Evolutionary conservation across 805 yeast genomes (phyloP).

Genomic region (Jamesozyma spencerorum): DNA sequence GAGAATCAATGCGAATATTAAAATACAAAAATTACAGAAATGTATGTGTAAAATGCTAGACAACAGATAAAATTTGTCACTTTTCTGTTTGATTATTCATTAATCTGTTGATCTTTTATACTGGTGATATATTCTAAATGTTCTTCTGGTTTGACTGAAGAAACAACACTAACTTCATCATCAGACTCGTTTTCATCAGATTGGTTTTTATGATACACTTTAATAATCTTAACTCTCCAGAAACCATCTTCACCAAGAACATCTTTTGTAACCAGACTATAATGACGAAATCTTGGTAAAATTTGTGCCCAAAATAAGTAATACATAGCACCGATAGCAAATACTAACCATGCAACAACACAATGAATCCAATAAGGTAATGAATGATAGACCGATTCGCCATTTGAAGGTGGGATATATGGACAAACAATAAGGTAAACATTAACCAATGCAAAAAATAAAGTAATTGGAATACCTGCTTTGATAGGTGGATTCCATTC

Average conservation of each 20-base stretch:
- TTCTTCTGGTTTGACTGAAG: slow-evolving; percentile 1
- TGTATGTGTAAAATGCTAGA: too few relatives aligned
- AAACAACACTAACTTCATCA: neutral
- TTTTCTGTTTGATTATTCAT: too few relatives aligned
- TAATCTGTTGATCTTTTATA: slow-evolving; percentile 1
- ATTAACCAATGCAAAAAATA: slow-evolving; percentile 57
- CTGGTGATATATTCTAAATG: slow-evolving; percentile 7
- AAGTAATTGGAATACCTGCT: slow-evolving; percentile 53
- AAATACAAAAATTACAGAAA: too few relatives aligned
- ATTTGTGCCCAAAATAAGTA: slow-evolving; percentile 56
- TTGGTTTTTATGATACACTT: slow-evolving; percentile 9
- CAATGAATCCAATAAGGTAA: slow-evolving; percentile 74
- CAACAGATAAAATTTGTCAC: too few relatives aligned
- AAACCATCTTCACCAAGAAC: slow-evolving; percentile 59
- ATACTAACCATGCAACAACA: slow-evolving; percentile 74
- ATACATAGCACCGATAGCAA: slow-evolving; percentile 54
- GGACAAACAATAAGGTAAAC: slow-evolving; percentile 68
- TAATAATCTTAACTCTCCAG: slow-evolving; percentile 53
- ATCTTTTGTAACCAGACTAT: slow-evolving; percentile 43
- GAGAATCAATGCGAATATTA: too few relatives aligned
- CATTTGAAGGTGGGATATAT: slow-evolving; percentile 61
- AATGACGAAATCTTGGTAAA: slow-evolving; percentile 47
- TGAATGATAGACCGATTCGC: slow-evolving; percentile 56
- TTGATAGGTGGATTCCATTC: slow-evolving; percentile 66
- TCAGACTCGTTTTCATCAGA: slow-evolving; percentile 6